Evolutionary conservation across 371 early-diverging fungal species (phyloP), one percentile per base, ranked within the genome.

Genomic region (Mortierella sp.): DNA sequence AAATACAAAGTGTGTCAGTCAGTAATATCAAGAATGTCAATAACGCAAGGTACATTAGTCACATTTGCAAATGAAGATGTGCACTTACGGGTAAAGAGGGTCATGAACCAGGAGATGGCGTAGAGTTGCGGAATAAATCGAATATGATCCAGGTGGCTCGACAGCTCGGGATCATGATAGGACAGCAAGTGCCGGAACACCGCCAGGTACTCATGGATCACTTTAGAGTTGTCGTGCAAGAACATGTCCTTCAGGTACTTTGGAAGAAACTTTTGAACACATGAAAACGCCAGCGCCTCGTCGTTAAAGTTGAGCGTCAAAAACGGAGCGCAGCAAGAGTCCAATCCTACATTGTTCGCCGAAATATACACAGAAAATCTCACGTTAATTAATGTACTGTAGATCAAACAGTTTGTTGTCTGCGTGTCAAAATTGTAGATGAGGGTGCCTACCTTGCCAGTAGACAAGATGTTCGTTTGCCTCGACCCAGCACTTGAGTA

Each of bases 61-160:
- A 50, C 13, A 34, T 22, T 16, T 37, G 22, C 19, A 40, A 29
- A 67, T 7, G 29, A 65, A 29, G 14, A 61, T 65, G 50, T 24
- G 26, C 13, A 24, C 91, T 88, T 89, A 92, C 93, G 95, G 1
- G 96, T 93, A 79, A 94, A 96, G 22, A 95, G 78, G 0, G 96
- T 95, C 85, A 95, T 88, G 72, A 95, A 93, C 94, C 96, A 96
- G 10, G 95, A 92, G 22, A 96, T 94, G 13, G 95, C 95, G 74
- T 93, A 96, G 9, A 95, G 83, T 37, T 95, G 92, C 5, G 95
- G 95, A 31, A 87, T 81, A 63, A 95, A 91, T 2, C 91, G 92
- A 64, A 95, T 91, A 8, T 75, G 73, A 34, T 89, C 87, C 50
- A 95, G 74, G 81, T 95, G 94, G 26, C 80, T 84, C 2, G 94